phyloP scores from a whole-genome alignment of 1,139 yeast genomes.

The Sugiyamaella sp. region DNA sequence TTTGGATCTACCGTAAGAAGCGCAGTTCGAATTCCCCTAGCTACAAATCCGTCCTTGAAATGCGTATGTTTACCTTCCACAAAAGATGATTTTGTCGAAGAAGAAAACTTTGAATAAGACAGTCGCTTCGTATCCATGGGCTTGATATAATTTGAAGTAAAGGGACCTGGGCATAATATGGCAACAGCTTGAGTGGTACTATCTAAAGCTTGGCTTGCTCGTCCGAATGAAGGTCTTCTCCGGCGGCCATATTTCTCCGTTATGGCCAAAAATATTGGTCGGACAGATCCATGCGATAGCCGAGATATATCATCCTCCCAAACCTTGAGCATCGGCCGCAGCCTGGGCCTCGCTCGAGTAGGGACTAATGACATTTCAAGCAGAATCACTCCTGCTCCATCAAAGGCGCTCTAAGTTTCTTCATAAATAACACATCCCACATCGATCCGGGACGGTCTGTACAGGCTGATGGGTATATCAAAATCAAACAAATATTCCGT shows the following conservation, averaged over 20 bases:
- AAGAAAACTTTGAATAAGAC: slow-evolving; percentile 5
- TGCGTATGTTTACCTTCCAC: neutral
- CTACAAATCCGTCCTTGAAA: slow-evolving; percentile 12
- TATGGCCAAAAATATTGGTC: slow-evolving; percentile 9
- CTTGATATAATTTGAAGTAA: neutral
- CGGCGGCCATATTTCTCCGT: neutral
- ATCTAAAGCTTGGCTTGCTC: neutral
- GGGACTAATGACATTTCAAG: slow-evolving; percentile 15
- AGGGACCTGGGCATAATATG: neutral
- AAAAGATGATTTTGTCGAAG: slow-evolving; percentile 3
- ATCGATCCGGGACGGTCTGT: neutral
- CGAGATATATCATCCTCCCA: neutral
- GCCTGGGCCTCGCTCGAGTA: slow-evolving; percentile 8
- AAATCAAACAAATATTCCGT: neutral
- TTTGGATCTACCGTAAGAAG: slow-evolving; percentile 11
- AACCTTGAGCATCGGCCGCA: slow-evolving; percentile 2
- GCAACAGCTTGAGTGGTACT: neutral
- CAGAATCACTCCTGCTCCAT: neutral
- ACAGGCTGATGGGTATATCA: neutral
- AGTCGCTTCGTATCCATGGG: neutral
- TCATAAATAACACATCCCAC: slow-evolving; percentile 2
- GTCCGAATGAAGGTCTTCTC: neutral
- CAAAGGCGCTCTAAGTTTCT: slow-evolving; percentile 7
- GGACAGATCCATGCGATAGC: neutral
- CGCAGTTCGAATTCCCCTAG: slow-evolving; percentile 15